Conservation (phyloP, 805 yeast species). For the Ogataea ramenticola region DNA sequence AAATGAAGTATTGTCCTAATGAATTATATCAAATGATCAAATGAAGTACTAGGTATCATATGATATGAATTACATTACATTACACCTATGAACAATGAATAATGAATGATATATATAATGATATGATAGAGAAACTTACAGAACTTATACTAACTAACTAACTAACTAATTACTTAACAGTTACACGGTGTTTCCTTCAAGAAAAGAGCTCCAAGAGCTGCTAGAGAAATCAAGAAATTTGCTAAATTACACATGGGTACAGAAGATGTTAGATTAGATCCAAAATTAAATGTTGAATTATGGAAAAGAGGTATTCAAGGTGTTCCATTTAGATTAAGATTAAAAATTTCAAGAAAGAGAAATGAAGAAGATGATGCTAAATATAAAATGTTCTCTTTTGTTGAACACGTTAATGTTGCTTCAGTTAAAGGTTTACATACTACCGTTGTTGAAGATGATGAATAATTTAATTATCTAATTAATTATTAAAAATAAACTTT, state of each 20-base stretch:
- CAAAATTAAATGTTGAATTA: constrained; percentile 95
- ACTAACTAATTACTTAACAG: constrained; percentile 28
- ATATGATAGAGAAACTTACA: too few species aligned
- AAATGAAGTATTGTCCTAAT: too few species aligned
- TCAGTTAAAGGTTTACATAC: constrained; percentile 97
- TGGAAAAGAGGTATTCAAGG: constrained; percentile 99
- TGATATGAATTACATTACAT: too few species aligned
- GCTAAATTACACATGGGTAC: constrained; percentile 99
- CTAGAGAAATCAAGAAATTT: constrained; percentile 98
- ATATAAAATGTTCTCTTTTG: constrained; percentile 95
- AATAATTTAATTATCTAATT: constrained; percentile 18
- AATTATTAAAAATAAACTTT: neutral
- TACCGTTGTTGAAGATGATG: constrained; percentile 79
- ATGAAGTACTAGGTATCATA: too few species aligned
- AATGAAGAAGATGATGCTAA: constrained; percentile 99
- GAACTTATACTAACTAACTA: too few species aligned
- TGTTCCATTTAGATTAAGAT: constrained; percentile 96
- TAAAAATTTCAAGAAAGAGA: constrained; percentile 95
- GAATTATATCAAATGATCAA: too few species aligned
- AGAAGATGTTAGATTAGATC: constrained; percentile 97
- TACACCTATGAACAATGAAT: too few species aligned
- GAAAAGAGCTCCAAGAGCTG: constrained; percentile 99
- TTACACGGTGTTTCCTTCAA: constrained; percentile 98
- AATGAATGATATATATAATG: too few species aligned
- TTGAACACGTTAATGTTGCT: constrained; percentile 94